Evolutionary conservation across 257 asterid genomes (phyloP).

Genomic region (Ligustrum vulgare): DNA sequence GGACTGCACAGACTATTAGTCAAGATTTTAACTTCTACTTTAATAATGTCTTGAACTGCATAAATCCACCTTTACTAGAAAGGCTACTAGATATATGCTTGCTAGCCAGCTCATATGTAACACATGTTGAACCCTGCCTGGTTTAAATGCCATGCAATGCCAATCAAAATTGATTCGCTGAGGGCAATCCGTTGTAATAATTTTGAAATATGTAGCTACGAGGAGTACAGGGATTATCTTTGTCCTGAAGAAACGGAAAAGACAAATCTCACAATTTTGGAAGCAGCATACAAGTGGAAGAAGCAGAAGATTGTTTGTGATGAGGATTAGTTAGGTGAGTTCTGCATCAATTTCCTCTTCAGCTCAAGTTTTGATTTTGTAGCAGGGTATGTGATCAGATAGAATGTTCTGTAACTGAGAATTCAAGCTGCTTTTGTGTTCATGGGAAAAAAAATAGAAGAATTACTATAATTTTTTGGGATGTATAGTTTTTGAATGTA

Average conservation of each 20-base stretch:
- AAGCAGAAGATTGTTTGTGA: constrained; percentile 55
- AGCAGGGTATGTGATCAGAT: neutral
- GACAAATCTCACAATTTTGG: constrained; percentile 70
- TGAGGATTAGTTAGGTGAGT: constrained; percentile 43
- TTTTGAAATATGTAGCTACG: constrained; percentile 54
- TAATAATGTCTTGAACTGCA: neutral
- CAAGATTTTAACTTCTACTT: neutral
- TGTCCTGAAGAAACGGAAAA: constrained; percentile 88
- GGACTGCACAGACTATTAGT: neutral
- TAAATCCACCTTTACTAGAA: neutral
- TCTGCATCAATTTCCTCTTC: no score
- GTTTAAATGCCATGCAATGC: neutral
- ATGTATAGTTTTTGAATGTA: no score
- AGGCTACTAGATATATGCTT: neutral
- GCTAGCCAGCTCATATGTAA: neutral
- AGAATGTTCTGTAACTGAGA: no score
- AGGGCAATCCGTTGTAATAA: constrained; percentile 16
- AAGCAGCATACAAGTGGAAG: constrained; percentile 95
- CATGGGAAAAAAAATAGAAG: no score
- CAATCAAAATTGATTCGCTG: neutral
- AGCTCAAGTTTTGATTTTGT: no score
- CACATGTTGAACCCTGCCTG: neutral
- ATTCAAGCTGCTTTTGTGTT: no score
- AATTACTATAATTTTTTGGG: no score
- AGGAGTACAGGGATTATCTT: constrained; percentile 81